Evolutionary conservation across 1,284 basidiomycete species (phyloP).

Genomic region (Puccinia horiana): DNA sequence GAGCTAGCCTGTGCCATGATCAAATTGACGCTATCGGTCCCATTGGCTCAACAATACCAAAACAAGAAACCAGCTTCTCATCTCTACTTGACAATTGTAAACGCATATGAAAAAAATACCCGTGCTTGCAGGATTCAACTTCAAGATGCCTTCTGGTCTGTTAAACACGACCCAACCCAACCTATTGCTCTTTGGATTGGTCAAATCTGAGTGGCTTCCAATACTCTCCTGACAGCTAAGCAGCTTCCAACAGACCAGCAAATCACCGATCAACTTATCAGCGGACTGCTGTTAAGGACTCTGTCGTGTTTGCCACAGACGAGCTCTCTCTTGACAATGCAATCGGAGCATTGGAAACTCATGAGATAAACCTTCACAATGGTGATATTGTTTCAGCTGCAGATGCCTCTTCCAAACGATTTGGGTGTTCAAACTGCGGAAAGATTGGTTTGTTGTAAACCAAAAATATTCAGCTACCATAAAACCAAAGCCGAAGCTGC

Average conservation of each 20-base stretch:
- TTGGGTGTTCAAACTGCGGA: too few species aligned
- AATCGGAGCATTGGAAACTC: background rate
- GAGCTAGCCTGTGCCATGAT: too few species aligned
- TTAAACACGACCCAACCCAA: background rate
- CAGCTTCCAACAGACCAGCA: background rate
- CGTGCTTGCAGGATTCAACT: background rate
- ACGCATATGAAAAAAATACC: background rate
- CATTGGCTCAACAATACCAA: background rate
- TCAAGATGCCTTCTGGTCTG: background rate
- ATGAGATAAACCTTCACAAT: background rate
- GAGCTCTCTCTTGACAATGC: background rate
- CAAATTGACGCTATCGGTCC: too few species aligned
- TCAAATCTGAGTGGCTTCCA: background rate
- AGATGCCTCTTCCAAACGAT: too few species aligned
- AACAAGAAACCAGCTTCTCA: background rate
- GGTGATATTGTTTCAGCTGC: too few species aligned
- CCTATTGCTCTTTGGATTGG: background rate
- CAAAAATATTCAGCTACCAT: too few species aligned
- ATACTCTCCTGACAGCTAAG: background rate
- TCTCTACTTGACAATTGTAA: background rate
- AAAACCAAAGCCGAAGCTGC: too few species aligned
- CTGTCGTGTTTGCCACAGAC: background rate
- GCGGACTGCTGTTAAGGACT: background rate
- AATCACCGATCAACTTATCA: background rate
- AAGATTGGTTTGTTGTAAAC: too few species aligned